Percentiles rank a stretch among this genome's conserved stretches.
Evolutionary conservation across 257 asterid species (phyloP).

Genomic region (Cinchona pubescens): DNA sequence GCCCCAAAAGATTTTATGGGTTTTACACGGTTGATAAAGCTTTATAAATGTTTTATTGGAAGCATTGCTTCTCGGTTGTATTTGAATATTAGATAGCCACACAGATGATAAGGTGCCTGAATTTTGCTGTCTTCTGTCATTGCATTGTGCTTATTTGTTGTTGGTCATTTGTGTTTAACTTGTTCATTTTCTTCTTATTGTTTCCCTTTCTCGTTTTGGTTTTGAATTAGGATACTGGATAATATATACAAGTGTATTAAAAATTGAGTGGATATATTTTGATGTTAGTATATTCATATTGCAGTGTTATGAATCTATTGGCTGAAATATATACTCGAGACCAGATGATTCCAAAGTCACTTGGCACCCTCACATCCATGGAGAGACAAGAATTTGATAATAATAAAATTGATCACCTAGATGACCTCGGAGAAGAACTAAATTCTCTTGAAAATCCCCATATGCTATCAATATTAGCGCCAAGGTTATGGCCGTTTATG

Average conservation of each 20-base stretch:
- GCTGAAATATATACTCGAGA: conserved; percentile 98
- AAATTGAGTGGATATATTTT: conserved; percentile 24
- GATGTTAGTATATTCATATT: conserved; percentile 31
- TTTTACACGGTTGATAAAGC: background rate
- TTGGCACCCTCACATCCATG: conserved; percentile 38
- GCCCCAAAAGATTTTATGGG: too few species aligned
- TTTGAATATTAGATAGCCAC: background rate
- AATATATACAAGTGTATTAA: too few species aligned
- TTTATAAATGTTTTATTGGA: too few species aligned
- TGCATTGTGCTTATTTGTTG: background rate
- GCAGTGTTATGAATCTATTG: conserved; percentile 97
- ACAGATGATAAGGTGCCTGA: background rate
- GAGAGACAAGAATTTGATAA: conserved; percentile 72
- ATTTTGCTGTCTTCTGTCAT: background rate
- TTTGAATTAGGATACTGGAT: too few species aligned
- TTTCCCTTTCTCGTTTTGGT: background rate
- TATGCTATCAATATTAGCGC: conserved; percentile 82
- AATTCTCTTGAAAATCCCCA: conserved; percentile 71
- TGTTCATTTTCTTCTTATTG: background rate
- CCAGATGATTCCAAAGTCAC: conserved; percentile 80
- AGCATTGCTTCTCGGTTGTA: background rate
- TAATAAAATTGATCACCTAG: conserved; percentile 55
- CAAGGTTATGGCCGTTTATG: conserved; percentile 98
- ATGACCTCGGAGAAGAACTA: conserved; percentile 62
- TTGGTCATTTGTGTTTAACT: too few species aligned